Conservation (phyloP, 306 rosid genomes). For the Cucurbita argyrosperma region DNA sequence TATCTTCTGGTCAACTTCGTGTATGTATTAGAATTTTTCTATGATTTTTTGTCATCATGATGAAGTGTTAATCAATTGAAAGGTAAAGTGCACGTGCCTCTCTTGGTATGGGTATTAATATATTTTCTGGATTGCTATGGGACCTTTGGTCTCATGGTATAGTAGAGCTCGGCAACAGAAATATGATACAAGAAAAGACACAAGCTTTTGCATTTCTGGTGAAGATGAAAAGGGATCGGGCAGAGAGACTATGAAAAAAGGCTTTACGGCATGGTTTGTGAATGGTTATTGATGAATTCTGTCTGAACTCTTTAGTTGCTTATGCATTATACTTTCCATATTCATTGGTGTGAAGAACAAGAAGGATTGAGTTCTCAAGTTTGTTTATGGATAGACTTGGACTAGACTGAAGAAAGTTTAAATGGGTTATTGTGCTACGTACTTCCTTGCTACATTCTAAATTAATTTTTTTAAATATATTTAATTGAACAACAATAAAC, state of each 20-base stretch:
- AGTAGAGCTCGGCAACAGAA: constrained; percentile 23
- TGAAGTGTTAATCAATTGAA: not conserved
- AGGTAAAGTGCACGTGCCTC: not conserved
- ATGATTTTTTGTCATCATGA: not conserved
- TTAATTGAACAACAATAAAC: too few relatives aligned
- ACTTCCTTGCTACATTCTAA: not conserved
- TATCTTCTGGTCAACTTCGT: not conserved
- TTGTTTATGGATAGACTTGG: too few relatives aligned
- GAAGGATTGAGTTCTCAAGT: too few relatives aligned
- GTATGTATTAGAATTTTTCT: not conserved
- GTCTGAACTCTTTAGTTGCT: not conserved
- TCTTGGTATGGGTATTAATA: constrained; percentile 4
- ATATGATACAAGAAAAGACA: constrained; percentile 23
- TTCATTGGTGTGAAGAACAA: too few relatives aligned
- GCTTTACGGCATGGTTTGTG: constrained; percentile 53
- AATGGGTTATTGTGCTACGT: not conserved
- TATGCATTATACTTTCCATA: not conserved
- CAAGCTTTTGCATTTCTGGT: constrained; percentile 14
- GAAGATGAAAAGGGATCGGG: constrained; percentile 22
- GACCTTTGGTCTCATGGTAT: constrained; percentile 23
- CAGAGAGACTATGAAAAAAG: constrained; percentile 14
- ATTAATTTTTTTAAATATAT: not conserved
- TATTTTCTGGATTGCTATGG: not conserved
- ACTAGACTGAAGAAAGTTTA: not conserved
- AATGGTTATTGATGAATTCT: constrained; percentile 1